Percentiles rank a stretch among this genome's conserved stretches.
These are phyloP conservation scores for Pseudogymnoascus sp. DNA, from an alignment of 2,329 filamentous ascomycete species.

Conservation along the genomic window DNA sequence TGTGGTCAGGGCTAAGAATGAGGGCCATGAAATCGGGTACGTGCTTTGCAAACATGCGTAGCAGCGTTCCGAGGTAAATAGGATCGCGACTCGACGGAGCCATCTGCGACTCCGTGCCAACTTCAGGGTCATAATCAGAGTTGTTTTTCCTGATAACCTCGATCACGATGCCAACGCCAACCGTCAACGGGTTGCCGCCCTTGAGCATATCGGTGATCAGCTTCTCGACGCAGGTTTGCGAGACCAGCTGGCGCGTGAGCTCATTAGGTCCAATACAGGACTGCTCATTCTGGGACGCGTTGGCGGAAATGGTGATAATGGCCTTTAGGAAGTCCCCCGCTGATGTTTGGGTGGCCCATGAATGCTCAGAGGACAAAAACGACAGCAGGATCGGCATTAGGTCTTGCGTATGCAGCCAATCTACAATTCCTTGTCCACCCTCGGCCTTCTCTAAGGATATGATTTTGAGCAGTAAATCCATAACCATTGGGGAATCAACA, in stretches of 20 bases:
- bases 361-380: constrained; percentile 76
- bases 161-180: constrained; percentile 94
- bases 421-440: constrained; percentile 83
- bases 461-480: constrained; percentile 94
- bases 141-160: constrained; percentile 99
- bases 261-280: constrained; percentile 99
- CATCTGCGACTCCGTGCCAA: constrained; percentile 69
- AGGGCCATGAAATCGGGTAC: constrained; percentile 91
- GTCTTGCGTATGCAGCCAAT: constrained; percentile 88
- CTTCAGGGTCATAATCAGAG: constrained; percentile 94
- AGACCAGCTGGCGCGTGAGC: constrained; percentile 88
- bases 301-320: constrained; percentile 97
- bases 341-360: constrained; percentile 86
- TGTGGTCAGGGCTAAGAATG: constrained; percentile 64
- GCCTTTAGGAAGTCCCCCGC: constrained; percentile 97
- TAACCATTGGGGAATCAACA: constrained; percentile 95
- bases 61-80: constrained; percentile 85
- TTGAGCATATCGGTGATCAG: constrained; percentile 88
- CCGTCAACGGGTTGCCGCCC: constrained; percentile 87
- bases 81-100: constrained; percentile 80
- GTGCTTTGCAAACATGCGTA: constrained; percentile 80
- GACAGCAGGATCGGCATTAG: constrained; percentile 80
- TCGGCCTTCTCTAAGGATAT: constrained; percentile 92
- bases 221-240: constrained; percentile 68
- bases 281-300: constrained; percentile 94